A percentile compares a stretch with the other conserved stretches of the same genome.
Evolutionary conservation across 2,329 filamentous ascomycete species (phyloP).

Genomic region (Capronia americana): DNA sequence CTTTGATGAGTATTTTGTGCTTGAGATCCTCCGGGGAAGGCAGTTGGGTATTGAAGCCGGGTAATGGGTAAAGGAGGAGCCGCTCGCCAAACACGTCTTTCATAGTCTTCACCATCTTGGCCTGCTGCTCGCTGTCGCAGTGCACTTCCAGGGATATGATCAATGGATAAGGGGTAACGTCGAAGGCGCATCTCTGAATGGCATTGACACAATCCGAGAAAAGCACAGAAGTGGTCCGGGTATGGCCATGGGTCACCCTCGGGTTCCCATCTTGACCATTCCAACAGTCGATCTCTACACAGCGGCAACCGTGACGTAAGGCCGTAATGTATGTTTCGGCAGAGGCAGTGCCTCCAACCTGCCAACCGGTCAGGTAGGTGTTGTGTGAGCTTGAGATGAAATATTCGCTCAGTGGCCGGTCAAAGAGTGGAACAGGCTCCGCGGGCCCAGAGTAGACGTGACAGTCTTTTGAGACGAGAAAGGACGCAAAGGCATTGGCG

Average conservation of each 20-base stretch:
- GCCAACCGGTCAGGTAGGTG: constrained; percentile 90
- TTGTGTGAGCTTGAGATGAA: constrained; percentile 99
- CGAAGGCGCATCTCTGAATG: constrained; percentile 93
- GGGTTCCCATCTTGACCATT: constrained; percentile 87
- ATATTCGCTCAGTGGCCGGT: constrained; percentile 92
- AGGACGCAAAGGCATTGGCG: constrained; percentile 77
- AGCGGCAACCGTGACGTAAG: constrained; percentile 86
- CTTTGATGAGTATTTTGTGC: constrained; percentile 87
- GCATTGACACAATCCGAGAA: constrained; percentile 92
- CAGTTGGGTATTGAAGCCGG: constrained; percentile 70
- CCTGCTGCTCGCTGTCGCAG: constrained; percentile 82
- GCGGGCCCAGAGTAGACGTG: constrained; percentile 65
- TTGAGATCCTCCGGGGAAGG: constrained; percentile 87
- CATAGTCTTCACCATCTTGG: constrained; percentile 88
- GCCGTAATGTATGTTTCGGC: constrained; percentile 94
- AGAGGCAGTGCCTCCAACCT: constrained; percentile 87
- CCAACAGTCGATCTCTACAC: constrained; percentile 98
- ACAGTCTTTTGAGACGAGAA: constrained; percentile 76
- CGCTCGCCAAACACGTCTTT: constrained; percentile 80
- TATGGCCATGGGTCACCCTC: constrained; percentile 88
- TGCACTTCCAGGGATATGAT: constrained; percentile 97
- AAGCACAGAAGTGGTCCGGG: constrained; percentile 83
- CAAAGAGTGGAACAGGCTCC: constrained; percentile 68
- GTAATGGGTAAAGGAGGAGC: constrained; percentile 77
- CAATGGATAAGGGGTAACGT: constrained; percentile 82